These are phyloP conservation scores for Cryptococcus floricola DNA, from an alignment of 1,284 basidiomycete genomes.

Conservation along the genomic window DNA sequence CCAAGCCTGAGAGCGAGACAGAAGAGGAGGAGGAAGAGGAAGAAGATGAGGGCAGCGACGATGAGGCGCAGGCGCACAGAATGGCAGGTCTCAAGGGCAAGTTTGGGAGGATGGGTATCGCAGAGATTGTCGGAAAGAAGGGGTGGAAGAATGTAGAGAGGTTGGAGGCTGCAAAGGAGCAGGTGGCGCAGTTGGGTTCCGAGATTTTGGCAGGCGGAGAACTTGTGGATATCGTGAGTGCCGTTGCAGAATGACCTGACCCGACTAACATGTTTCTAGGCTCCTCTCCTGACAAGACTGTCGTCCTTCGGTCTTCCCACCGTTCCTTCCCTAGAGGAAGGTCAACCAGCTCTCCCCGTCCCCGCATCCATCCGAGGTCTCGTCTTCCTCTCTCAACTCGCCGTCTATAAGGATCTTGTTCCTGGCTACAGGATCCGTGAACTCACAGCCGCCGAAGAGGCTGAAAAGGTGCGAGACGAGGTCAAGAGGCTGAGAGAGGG, in stretches of 20 bases:
- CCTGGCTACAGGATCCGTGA: constrained; percentile 75
- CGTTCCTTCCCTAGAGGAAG: constrained; percentile 64
- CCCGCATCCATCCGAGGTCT: constrained; percentile 80
- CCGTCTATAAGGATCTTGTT: constrained; percentile 93
- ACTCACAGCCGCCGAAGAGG: constrained; percentile 83
- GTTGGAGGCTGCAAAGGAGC: constrained; percentile 77
- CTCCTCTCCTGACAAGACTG: constrained; percentile 77
- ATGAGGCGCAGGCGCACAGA: constrained; percentile 46
- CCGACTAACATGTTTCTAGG: constrained; percentile 68
- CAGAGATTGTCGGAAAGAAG: constrained; percentile 62
- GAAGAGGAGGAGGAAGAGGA: constrained; percentile 52
- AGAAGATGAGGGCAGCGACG: constrained; percentile 51
- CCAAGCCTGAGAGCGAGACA: constrained; percentile 47
- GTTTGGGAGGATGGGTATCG: constrained; percentile 74
- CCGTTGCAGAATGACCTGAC: background rate
- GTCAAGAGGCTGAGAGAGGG: constrained; percentile 87
- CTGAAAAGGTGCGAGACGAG: constrained; percentile 91
- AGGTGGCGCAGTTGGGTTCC: constrained; percentile 82
- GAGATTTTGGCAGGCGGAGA: constrained; percentile 73
- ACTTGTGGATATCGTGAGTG: constrained; percentile 49
- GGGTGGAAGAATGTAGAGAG: constrained; percentile 61
- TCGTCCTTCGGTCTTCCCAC: constrained; percentile 74
- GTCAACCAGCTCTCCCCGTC: constrained; percentile 61
- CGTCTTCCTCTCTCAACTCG: constrained; percentile 83
- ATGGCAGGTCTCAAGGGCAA: constrained; percentile 50